These are phyloP conservation scores for Mycena galopus DNA, from an alignment of 768 basidiomycete species.

Conservation along the genomic window DNA sequence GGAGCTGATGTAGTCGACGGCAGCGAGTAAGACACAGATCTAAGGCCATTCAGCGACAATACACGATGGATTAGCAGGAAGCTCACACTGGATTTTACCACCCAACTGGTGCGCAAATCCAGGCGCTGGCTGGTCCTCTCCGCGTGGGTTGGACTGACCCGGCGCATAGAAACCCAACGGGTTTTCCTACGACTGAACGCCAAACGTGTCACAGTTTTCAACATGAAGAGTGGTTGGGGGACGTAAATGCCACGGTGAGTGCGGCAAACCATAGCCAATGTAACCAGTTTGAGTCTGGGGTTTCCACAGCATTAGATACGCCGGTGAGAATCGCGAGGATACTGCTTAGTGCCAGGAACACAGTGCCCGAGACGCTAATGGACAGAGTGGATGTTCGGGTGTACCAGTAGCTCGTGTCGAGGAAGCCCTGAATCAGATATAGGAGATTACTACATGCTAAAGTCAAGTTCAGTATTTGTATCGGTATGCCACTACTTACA, in stretches of 20 bases:
- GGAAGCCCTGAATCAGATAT: constrained; percentile 20
- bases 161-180: background rate
- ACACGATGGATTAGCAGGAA: background rate
- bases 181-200: constrained; percentile 1
- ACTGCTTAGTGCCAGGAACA: constrained; percentile 35
- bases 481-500: constrained; percentile 28
- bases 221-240: constrained; percentile 22
- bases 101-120: constrained; percentile 27
- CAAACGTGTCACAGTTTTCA: constrained; percentile 15
- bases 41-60: background rate
- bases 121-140: constrained; percentile 30
- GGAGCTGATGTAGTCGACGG: background rate
- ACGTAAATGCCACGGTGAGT: background rate
- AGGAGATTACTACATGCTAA: constrained; percentile 34
- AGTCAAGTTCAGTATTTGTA: background rate
- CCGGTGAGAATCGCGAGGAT: constrained; percentile 20
- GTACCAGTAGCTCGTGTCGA: constrained; percentile 51
- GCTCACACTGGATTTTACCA: constrained; percentile 16
- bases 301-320: background rate
- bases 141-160: constrained; percentile 19
- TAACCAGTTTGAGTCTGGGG: background rate
- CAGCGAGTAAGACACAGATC: background rate
- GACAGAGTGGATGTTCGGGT: constrained; percentile 48
- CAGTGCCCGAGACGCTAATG: constrained; percentile 47
- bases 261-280: constrained; percentile 13